Conservation (phyloP, 23 red algal species). For the Agarophyton chilense region DNA sequence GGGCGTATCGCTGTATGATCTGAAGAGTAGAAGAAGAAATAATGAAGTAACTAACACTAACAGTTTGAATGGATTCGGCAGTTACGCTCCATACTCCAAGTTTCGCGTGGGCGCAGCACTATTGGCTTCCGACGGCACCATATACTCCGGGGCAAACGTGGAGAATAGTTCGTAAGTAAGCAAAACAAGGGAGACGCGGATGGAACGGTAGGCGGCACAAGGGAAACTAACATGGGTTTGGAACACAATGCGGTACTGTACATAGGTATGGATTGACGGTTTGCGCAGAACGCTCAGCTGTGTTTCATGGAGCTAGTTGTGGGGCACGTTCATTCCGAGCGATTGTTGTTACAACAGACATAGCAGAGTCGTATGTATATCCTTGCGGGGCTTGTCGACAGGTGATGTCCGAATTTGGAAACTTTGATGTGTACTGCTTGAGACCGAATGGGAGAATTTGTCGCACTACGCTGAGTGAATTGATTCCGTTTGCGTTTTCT, state of each 20-base stretch:
- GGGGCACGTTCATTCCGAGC: conserved; percentile 46
- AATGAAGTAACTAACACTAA: no score
- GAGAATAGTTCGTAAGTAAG: conserved; percentile 82
- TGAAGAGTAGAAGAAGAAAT: no score
- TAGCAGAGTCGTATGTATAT: conserved; percentile 52
- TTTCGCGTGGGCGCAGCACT: conserved; percentile 90
- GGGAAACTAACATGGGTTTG: neutral
- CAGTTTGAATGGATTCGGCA: no score
- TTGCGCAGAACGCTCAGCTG: conserved; percentile 86
- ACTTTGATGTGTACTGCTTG: conserved; percentile 82
- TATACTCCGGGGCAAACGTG: conserved; percentile 85
- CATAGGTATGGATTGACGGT: conserved; percentile 84
- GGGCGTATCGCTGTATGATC: no score
- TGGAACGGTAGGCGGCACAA: neutral
- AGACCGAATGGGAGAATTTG: conserved; percentile 53
- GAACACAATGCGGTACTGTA: neutral
- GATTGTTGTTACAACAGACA: conserved; percentile 64
- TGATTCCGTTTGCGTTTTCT: conserved; percentile 71
- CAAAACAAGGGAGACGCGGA: neutral
- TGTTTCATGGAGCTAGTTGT: conserved; percentile 59
- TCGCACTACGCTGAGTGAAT: conserved; percentile 53
- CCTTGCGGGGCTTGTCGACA: conserved; percentile 85
- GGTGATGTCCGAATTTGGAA: conserved; percentile 89
- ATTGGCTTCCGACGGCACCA: conserved; percentile 36
- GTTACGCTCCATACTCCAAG: conserved; percentile 87